A percentile compares a stretch with the other conserved stretches of the same genome.
phyloP scores from a whole-genome alignment of 2,329 filamentous ascomycete species.

The Pseudogymnoascus sp. region DNA sequence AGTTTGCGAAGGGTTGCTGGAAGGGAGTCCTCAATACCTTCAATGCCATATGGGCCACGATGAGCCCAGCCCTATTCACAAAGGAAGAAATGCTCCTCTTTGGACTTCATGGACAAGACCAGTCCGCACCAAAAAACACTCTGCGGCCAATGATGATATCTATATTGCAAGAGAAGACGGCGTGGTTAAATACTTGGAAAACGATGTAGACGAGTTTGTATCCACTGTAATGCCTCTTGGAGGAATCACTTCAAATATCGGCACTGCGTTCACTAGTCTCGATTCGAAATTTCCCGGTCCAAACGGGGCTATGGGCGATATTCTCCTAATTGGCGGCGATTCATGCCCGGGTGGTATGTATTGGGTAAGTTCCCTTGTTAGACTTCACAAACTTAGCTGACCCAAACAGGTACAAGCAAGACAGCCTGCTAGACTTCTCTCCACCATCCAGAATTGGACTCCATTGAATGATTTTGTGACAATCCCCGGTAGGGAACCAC shows the following conservation, averaged over 20 bases:
- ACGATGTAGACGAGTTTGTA: constrained; percentile 47
- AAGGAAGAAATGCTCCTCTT: constrained; percentile 44
- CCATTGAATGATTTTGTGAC: constrained; percentile 34
- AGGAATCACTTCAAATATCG: constrained; percentile 63
- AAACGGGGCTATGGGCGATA: constrained; percentile 48
- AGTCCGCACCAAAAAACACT: constrained; percentile 53
- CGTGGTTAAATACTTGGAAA: constrained; percentile 62
- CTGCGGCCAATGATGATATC: constrained; percentile 63
- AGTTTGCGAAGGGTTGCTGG: constrained; percentile 47
- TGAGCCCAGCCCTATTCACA: constrained; percentile 36
- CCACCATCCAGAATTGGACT: constrained; percentile 58
- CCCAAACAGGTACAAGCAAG: constrained; percentile 44
- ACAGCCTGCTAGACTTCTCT: constrained; percentile 44
- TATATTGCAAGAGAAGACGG: constrained; percentile 88
- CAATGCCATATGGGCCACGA: background rate
- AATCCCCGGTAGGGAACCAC: constrained; percentile 28
- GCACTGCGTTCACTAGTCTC: constrained; percentile 69
- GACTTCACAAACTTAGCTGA: background rate
- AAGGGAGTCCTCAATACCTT: constrained; percentile 40
- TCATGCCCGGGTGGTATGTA: constrained; percentile 71
- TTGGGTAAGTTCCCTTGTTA: constrained; percentile 21
- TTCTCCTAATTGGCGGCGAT: constrained; percentile 73
- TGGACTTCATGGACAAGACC: constrained; percentile 85
- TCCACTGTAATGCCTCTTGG: constrained; percentile 52
- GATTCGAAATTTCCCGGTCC: constrained; percentile 30